A percentile compares a stretch with the other conserved stretches of the same genome.
phyloP scores from a whole-genome alignment of 345 rosid genomes.

The Anastatica hierochuntica region DNA sequence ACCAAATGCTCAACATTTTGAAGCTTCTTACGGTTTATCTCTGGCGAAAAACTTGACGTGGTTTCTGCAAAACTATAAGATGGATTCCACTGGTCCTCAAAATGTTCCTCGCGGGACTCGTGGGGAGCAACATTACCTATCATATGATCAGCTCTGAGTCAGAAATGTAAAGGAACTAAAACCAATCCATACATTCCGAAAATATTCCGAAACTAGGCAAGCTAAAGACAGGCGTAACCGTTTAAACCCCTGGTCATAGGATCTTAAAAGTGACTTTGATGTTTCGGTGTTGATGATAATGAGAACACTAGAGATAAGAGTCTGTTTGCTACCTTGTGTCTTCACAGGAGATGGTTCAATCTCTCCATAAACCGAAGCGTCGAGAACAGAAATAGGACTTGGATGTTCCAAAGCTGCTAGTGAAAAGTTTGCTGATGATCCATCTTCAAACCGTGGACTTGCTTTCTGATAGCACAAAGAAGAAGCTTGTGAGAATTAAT shows the following conservation, averaged over 20 bases:
- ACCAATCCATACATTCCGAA: too few relatives aligned
- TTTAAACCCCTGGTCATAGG: slow-evolving; percentile 1
- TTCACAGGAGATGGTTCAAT: slow-evolving; percentile 56
- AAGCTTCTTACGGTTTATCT: slow-evolving; percentile 72
- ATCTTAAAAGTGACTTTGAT: neutral
- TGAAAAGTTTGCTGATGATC: slow-evolving; percentile 34
- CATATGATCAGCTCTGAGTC: too few relatives aligned
- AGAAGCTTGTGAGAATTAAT: neutral
- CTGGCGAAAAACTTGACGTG: slow-evolving; percentile 38
- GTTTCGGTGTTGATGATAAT: slow-evolving; percentile 7
- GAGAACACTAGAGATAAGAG: neutral
- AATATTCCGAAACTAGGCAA: slow-evolving; percentile 1
- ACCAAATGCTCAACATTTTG: slow-evolving; percentile 82
- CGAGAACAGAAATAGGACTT: slow-evolving; percentile 89
- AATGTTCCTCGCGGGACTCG: slow-evolving; percentile 31
- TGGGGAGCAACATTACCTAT: slow-evolving; percentile 32
- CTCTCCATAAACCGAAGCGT: slow-evolving; percentile 43
- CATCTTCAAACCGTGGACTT: slow-evolving; percentile 39
- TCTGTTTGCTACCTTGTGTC: slow-evolving; percentile 10
- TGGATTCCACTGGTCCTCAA: slow-evolving; percentile 42
- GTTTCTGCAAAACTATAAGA: slow-evolving; percentile 32
- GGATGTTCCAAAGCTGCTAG: slow-evolving; percentile 50
- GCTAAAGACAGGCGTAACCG: too few relatives aligned
- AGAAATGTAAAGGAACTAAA: too few relatives aligned
- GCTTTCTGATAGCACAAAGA: slow-evolving; percentile 35